Evolutionary conservation across 179 eudicot species (phyloP).

Genomic region (Silene noctiflora): DNA sequence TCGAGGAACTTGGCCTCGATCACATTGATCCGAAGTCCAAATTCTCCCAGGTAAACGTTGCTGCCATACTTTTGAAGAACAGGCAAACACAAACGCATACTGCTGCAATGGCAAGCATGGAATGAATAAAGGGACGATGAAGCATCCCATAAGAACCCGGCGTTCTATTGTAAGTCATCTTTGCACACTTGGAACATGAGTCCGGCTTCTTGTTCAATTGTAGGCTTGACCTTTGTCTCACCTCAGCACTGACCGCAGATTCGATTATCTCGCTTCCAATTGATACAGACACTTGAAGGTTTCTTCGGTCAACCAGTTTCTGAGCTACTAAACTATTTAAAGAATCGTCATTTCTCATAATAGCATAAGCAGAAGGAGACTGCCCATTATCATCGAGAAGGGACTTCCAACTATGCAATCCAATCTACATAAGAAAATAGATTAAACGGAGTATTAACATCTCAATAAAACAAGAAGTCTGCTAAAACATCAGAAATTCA

Average conservation of each 20-base stretch:
- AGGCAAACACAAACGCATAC: constrained; percentile 85
- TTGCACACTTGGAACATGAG: constrained; percentile 73
- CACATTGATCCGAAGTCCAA: constrained; percentile 55
- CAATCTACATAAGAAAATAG: constrained; percentile 47
- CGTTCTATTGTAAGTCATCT: constrained; percentile 38
- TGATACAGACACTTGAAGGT: constrained; percentile 48
- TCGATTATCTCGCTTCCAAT: constrained; percentile 42
- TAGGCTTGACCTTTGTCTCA: constrained; percentile 26
- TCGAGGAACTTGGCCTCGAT: neutral
- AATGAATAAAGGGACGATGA: constrained; percentile 63
- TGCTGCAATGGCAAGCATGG: constrained; percentile 75
- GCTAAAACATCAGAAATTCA: too few species aligned
- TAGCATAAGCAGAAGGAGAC: constrained; percentile 66
- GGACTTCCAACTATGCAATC: constrained; percentile 59
- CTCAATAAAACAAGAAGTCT: neutral
- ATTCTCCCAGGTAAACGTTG: constrained; percentile 60
- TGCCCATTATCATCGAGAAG: constrained; percentile 59
- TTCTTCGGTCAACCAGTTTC: constrained; percentile 50
- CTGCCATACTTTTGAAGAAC: constrained; percentile 46
- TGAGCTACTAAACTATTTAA: constrained; percentile 54
- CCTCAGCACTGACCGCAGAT: constrained; percentile 16
- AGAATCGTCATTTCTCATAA: constrained; percentile 63
- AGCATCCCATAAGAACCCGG: constrained; percentile 51
- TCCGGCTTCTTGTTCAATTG: constrained; percentile 26
- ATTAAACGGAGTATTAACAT: neutral